Evolutionary conservation across 108 stramenopile genomes (phyloP), one percentile per base, ranked within the genome.

Genomic region (Chaetoceros muelleri): DNA sequence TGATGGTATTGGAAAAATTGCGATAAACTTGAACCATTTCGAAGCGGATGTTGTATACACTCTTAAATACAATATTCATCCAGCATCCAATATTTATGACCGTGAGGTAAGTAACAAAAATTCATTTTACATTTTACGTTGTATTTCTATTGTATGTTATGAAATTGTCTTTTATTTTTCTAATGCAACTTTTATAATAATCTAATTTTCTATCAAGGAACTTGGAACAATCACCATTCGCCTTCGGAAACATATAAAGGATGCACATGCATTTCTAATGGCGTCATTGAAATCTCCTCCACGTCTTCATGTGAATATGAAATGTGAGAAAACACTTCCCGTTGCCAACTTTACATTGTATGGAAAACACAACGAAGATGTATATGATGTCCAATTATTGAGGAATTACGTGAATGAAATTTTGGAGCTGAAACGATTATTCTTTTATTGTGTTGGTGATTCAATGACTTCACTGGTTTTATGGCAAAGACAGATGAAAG

Each of bases 401-500:
- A 52, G 29, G 22, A 46, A 45, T 1, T 73, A 73, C 48, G 63
- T 73, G 47, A 55, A 73, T 52, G 72, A 73, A 46, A 64, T 73
- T 20, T n/a, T 60, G 28, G 58, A 73, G 5, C 34, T 40, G 34
- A 40, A 40, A 13, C 5, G 34, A 40, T 5, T 10, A 10, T 10
- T 40, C 8, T 10, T 10, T 10, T 40, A 40, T 40, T 5, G 5
- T 5, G 34, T 40, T 5, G 13, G 13, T 5, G 34, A 40, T 40
- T 40, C 34, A 40, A 10, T 40, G 34, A 10, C 34, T 40, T 80
- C 81, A 7, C 55, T 85, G n/a, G 53, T 85, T 17, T 77, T 85
- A 52, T 87, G 85, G 85, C 65, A 73, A 40, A 78, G 76, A 46
- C 83, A 85, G 55, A 77, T 89, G 30, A 68, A 84, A 51, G 57